Conservation (phyloP, 306 rosid genomes). For the Chamaecrista fasciculata region DNA sequence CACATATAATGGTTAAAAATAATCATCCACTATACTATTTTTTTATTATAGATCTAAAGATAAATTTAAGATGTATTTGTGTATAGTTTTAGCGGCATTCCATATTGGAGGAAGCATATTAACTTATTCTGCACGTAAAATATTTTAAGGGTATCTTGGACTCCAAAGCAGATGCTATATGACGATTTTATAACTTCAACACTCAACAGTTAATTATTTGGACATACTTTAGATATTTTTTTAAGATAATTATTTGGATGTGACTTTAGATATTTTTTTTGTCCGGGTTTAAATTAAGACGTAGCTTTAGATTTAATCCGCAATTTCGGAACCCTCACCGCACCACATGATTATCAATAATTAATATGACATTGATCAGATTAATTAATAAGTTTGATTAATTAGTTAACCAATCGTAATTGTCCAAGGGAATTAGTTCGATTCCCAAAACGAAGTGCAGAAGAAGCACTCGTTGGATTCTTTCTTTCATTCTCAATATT, state of each 20-base stretch:
- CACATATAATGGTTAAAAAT: too few species aligned
- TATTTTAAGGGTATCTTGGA: background rate
- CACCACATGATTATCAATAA: background rate
- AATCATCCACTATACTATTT: too few species aligned
- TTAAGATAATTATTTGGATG: background rate
- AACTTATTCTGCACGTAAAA: too few species aligned
- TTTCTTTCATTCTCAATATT: background rate
- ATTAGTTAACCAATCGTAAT: background rate
- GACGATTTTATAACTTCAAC: background rate
- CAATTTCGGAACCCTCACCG: background rate
- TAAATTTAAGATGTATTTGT: too few species aligned
- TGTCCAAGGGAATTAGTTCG: background rate
- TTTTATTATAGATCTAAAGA: too few species aligned
- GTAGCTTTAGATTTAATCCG: background rate
- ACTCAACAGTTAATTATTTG: too few species aligned
- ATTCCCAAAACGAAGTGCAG: constrained; percentile 1
- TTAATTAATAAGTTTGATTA: background rate
- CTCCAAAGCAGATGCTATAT: background rate
- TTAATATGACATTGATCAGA: background rate
- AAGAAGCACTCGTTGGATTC: background rate
- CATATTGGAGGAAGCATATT: too few species aligned
- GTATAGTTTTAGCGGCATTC: too few species aligned
- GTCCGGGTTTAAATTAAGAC: background rate
- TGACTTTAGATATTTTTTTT: background rate
- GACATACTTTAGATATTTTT: background rate